Conservation (phyloP, 169 alveolate genomes). For the Eimeria zaria region DNA sequence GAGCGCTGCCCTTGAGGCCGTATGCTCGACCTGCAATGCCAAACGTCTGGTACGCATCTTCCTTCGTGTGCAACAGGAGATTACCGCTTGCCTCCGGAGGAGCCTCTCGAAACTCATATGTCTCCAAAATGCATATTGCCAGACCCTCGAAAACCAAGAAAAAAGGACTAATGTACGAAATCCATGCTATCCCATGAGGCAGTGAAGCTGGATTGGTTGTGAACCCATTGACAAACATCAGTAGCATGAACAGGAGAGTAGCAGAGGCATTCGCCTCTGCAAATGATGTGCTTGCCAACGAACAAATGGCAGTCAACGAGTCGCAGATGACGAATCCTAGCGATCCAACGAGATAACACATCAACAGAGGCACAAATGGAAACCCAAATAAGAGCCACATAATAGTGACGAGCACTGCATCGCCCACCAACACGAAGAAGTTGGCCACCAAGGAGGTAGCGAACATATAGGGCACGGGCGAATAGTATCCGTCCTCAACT, state of each 20-base stretch:
- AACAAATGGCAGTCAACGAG: conserved; percentile 25
- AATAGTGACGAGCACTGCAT: conserved; percentile 46
- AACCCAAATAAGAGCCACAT: conserved; percentile 76
- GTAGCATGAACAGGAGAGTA: conserved; percentile 30
- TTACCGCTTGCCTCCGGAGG: conserved; percentile 45
- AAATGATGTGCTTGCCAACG: conserved; percentile 77
- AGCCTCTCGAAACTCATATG: conserved; percentile 4
- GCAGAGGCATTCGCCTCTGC: conserved; percentile 75
- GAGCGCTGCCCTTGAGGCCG: conserved; percentile 61
- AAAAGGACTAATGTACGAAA: conserved; percentile 66
- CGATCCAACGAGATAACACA: conserved; percentile 33
- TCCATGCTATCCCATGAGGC: conserved; percentile 37
- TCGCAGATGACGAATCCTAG: conserved; percentile 49
- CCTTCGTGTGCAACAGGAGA: conserved; percentile 23
- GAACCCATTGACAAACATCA: conserved; percentile 71
- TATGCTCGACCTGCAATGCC: conserved; percentile 62
- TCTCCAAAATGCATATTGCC: conserved; percentile 21
- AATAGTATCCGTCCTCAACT: conserved; percentile 60
- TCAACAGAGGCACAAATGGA: not conserved
- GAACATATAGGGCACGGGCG: conserved; percentile 57
- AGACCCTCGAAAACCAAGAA: conserved; percentile 66
- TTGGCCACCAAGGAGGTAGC: conserved; percentile 57
- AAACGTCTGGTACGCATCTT: conserved; percentile 54
- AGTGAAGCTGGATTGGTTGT: conserved; percentile 64
- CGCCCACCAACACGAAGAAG: conserved; percentile 19